phyloP scores from a whole-genome alignment of 495 filamentous ascomycete genomes.

The Aspergillus ostianus region DNA sequence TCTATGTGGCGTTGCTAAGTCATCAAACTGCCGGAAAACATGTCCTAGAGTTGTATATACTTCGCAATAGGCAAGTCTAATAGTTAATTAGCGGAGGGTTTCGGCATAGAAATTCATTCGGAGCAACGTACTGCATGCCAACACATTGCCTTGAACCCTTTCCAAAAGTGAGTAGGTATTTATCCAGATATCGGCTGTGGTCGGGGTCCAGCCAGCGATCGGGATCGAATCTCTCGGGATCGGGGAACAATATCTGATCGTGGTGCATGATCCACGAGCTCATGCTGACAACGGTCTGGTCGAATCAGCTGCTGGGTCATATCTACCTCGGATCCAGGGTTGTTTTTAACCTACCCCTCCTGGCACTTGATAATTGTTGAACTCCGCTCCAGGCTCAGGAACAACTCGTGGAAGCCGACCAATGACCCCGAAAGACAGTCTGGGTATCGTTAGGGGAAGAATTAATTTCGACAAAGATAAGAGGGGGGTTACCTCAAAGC shows the following conservation, averaged over 20 bases:
- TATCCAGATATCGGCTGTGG: background rate
- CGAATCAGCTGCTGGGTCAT: background rate
- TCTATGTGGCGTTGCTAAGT: conserved; percentile 22
- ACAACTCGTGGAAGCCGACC: conserved; percentile 31
- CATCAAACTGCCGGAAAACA: conserved; percentile 30
- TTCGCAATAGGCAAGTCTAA: conserved; percentile 33
- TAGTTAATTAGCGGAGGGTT: background rate
- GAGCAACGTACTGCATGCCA: conserved; percentile 34
- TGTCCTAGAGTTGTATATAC: conserved; percentile 30
- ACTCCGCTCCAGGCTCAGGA: conserved; percentile 23
- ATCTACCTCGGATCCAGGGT: background rate
- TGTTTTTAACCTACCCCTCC: conserved; percentile 19
- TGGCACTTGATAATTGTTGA: conserved; percentile 26
- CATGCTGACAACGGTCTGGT: conserved; percentile 26
- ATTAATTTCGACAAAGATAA: background rate
- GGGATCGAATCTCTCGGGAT: conserved; percentile 32
- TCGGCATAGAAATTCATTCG: background rate
- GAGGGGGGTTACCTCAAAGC: conserved; percentile 20
- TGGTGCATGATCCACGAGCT: conserved; percentile 34
- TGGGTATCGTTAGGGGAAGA: conserved; percentile 7
- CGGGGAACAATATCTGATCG: conserved; percentile 34
- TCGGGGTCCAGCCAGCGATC: conserved; percentile 20
- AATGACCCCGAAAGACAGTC: conserved; percentile 28
- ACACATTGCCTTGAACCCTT: conserved; percentile 37
- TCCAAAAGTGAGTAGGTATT: conserved; percentile 22